Evolutionary conservation across 441 rosid species (phyloP).

Genomic region (Omphalea diandra): DNA sequence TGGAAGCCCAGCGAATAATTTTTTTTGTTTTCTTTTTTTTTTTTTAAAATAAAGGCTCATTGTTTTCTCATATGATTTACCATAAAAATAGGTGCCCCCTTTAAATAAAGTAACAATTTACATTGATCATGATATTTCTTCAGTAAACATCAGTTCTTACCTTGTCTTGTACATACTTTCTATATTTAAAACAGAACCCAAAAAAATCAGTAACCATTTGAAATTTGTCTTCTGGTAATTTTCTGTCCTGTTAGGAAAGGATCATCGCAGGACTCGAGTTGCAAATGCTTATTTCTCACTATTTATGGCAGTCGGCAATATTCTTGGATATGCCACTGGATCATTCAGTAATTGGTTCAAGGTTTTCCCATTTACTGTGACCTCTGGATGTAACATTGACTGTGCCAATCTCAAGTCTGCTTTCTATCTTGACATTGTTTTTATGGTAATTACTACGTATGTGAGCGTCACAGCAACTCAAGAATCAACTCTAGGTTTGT

Average conservation of each 20-base stretch:
- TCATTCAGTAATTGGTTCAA: conserved; percentile 86
- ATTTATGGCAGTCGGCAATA: conserved; percentile 90
- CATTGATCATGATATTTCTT: background rate
- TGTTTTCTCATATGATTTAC: background rate
- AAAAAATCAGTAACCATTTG: conserved; percentile 16
- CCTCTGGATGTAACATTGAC: conserved; percentile 68
- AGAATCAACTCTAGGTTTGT: conserved; percentile 56
- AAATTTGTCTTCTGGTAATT: conserved; percentile 23
- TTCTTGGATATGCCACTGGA: conserved; percentile 96
- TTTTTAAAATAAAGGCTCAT: no score
- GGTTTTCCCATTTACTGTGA: conserved; percentile 71
- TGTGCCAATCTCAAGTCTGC: conserved; percentile 98
- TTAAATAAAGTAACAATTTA: background rate
- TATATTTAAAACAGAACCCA: background rate
- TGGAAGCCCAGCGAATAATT: no score
- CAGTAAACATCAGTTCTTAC: background rate
- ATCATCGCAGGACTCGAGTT: conserved; percentile 85
- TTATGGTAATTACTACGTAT: conserved; percentile 65
- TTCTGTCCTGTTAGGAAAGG: conserved; percentile 62
- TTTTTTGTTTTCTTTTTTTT: no score
- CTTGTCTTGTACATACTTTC: background rate
- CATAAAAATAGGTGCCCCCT: background rate
- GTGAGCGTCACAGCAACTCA: conserved; percentile 63
- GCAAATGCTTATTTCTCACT: conserved; percentile 97
- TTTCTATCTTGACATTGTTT: conserved; percentile 72